Evolutionary conservation across 345 rosid genomes (phyloP).

Genomic region (Populus euphratica): DNA sequence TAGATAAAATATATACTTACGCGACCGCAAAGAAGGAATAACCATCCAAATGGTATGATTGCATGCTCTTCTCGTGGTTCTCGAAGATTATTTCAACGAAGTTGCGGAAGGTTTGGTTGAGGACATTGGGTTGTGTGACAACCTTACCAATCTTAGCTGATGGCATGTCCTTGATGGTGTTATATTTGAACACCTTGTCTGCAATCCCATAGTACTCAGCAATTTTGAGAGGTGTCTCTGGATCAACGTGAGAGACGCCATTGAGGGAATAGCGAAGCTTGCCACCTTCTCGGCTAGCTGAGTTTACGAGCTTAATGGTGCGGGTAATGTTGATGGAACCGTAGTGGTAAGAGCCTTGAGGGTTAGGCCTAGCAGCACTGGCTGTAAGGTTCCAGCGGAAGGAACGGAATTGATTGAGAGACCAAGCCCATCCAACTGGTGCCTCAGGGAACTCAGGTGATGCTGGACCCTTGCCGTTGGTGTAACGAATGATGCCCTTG

Average conservation of each 20-base stretch:
- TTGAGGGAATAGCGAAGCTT: conserved; percentile 25
- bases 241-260: conserved; percentile 17
- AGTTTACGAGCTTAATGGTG: conserved; percentile 13
- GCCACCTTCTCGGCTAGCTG: conserved; percentile 5
- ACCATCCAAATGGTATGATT: conserved; percentile 64
- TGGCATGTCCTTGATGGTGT: conserved; percentile 13
- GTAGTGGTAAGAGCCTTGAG: conserved; percentile 25
- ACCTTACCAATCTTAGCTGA: background rate
- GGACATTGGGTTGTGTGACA: conserved; percentile 33
- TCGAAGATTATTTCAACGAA: conserved; percentile 73
- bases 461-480: conserved; percentile 21
- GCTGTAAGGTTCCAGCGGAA: conserved; percentile 29
- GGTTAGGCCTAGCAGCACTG: conserved; percentile 28
- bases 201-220: conserved; percentile 24
- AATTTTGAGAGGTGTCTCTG: conserved; percentile 18
- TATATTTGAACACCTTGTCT: conserved; percentile 21
- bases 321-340: conserved; percentile 27
- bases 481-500: conserved; percentile 19
- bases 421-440: conserved; percentile 30
- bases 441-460: conserved; percentile 16
- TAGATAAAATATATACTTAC: conserved; percentile 36
- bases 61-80: conserved; percentile 67
- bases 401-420: conserved; percentile 25
- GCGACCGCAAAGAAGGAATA: conserved; percentile 75
- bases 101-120: conserved; percentile 60